Evolutionary conservation across 2,329 filamentous ascomycete genomes (phyloP).

Genomic region (Tolypocladium tundrense): DNA sequence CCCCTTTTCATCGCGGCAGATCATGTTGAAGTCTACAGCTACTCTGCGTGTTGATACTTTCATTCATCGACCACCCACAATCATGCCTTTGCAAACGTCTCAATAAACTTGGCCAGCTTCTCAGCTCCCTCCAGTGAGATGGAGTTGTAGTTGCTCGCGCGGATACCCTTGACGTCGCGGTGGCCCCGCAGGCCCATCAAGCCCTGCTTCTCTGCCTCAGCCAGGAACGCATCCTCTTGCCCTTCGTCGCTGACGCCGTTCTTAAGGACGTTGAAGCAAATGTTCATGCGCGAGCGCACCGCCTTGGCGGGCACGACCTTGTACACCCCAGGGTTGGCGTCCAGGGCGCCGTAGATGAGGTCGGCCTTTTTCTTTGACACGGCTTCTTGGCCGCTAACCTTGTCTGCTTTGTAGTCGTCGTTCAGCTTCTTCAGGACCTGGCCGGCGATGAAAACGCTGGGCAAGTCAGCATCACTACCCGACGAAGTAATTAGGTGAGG

Average conservation of each 20-base stretch:
- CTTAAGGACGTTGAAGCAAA: conserved; percentile 71
- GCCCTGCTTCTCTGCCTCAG: conserved; percentile 55
- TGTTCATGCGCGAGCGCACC: conserved; percentile 83
- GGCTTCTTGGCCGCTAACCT: conserved; percentile 66
- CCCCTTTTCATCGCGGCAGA: background rate
- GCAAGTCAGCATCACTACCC: background rate
- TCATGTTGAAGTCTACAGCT: background rate
- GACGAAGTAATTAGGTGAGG: background rate
- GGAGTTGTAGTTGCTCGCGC: conserved; percentile 84
- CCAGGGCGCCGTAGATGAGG: conserved; percentile 67
- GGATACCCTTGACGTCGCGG: conserved; percentile 74
- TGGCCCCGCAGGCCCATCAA: conserved; percentile 83
- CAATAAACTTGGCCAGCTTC: conserved; percentile 56
- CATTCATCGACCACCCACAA: background rate
- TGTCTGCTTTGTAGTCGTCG: conserved; percentile 46
- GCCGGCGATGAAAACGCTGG: conserved; percentile 77
- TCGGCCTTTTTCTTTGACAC: conserved; percentile 65
- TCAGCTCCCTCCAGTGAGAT: conserved; percentile 58
- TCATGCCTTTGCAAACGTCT: conserved; percentile 35
- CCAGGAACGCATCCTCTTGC: conserved; percentile 47
- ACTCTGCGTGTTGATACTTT: background rate
- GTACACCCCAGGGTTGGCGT: conserved; percentile 65
- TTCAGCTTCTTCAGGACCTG: conserved; percentile 74
- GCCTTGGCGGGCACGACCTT: conserved; percentile 63
- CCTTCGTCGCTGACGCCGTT: conserved; percentile 20